Evolutionary conservation across 805 yeast genomes (phyloP).

Genomic region (Spathaspora sp.): DNA sequence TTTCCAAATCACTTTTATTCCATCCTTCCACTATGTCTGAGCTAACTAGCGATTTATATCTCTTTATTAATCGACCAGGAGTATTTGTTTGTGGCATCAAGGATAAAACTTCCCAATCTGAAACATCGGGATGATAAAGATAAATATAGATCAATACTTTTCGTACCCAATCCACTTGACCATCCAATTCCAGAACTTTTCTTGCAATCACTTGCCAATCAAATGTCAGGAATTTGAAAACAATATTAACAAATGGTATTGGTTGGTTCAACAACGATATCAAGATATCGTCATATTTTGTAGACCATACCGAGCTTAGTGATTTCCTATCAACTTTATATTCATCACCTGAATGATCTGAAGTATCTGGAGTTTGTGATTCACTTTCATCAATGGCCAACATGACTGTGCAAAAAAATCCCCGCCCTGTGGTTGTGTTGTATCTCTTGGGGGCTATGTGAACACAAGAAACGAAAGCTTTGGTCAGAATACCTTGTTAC

Average conservation of each 20-base stretch:
- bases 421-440: neutral
- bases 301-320: neutral
- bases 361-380: conserved; percentile 4
- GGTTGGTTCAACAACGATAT: neutral
- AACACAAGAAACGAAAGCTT: neutral
- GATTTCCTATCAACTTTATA: neutral
- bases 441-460: neutral
- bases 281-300: neutral
- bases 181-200: neutral
- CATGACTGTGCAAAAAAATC: neutral
- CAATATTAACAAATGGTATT: neutral
- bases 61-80: neutral
- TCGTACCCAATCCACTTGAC: neutral
- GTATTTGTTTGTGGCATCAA: neutral
- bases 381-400: neutral
- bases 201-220: neutral
- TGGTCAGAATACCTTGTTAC: neutral
- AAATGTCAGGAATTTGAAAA: neutral
- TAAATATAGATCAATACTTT: neutral
- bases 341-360: conserved; percentile 8
- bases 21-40: neutral
- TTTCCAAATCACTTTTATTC: neutral
- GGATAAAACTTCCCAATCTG: neutral
- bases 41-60: neutral
- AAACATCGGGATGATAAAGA: neutral